Percentiles rank a stretch among this genome's conserved stretches.
Evolutionary conservation across 768 basidiomycete genomes (phyloP).

Genomic region (Kwoniella sp.): DNA sequence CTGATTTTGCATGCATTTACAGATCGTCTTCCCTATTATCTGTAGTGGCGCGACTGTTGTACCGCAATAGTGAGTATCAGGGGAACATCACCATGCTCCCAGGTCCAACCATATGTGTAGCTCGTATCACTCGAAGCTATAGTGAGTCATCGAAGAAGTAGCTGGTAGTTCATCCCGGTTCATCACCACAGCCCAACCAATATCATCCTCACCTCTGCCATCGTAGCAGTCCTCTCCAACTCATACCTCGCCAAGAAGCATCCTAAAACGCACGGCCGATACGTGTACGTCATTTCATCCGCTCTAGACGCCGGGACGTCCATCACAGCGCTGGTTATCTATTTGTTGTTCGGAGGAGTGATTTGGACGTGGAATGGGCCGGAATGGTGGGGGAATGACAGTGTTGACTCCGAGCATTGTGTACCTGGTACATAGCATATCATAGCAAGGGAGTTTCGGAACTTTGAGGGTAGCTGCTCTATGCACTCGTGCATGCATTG

Average conservation of each 20-base stretch:
- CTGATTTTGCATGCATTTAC: not conserved
- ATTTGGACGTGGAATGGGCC: conserved; percentile 40
- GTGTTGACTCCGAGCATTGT: conserved; percentile 55
- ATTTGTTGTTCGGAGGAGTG: conserved; percentile 51
- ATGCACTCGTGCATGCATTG: too few relatives aligned
- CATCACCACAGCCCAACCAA: conserved; percentile 55
- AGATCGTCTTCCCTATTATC: conserved; percentile 55
- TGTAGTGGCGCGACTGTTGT: conserved; percentile 53
- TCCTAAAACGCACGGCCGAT: conserved; percentile 41
- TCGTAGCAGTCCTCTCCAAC: conserved; percentile 46
- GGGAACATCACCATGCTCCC: too few relatives aligned
- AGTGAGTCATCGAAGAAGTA: too few relatives aligned
- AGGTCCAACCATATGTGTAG: too few relatives aligned
- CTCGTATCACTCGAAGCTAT: too few relatives aligned
- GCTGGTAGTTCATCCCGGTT: too few relatives aligned
- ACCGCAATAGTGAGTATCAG: conserved; percentile 54
- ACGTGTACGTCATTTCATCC: conserved; percentile 53
- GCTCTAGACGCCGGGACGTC: conserved; percentile 55
- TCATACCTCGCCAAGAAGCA: conserved; percentile 41
- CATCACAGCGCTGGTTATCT: conserved; percentile 52
- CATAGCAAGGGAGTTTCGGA: too few relatives aligned
- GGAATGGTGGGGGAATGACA: conserved; percentile 53
- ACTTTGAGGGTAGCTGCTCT: too few relatives aligned
- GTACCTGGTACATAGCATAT: conserved; percentile 31
- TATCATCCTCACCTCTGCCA: conserved; percentile 48